Base-by-base conservation (phyloP, 768 basidiomycete species). In the Termitomyces sp. region DNA sequence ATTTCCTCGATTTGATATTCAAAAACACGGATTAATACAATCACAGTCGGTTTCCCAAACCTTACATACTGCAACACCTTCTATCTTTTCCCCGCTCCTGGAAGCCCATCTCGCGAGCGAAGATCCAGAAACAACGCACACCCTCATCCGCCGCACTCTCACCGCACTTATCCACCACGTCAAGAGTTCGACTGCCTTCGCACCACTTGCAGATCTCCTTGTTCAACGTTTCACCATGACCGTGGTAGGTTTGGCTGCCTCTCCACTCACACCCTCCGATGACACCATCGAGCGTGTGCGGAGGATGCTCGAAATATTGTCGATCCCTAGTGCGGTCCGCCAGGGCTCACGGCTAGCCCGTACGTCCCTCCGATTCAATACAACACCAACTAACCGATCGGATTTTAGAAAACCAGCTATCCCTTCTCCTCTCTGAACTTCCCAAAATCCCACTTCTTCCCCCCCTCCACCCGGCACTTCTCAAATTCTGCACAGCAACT, bases 101-200 rank as follows among this genome's bases (percentile, higher is more conserved):
- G 73, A 77, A 12, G 81, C 79, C 62, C 81, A 91, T 66, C 74
- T 91, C 20, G 68, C 72, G 0, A 71, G 57, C 3, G 70, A 76
- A 48, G 68, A 70, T 36, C 73, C 79, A 4, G 79, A 78, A 44
- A 60, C 69, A 18, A 80, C 84, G 1, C 80, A 79, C 60, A 85
- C 79, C 0, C 79, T 92, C 32, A 69, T 92, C 36, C 87, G 90
- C 9, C 85, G 93, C 38, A 76, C 89, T 1, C 74, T 94, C 2
- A 96, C 93, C 0, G 88, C 93, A 0, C 74, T 94, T 12, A 85
- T 90, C 20, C 95, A 96, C 68, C 93, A 96, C 67, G 88, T 89
- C 71, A 89, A 88, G 65, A 79, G 79, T 24, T 74, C 88, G 0
- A 86, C 89, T 24, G 82, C 87, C 53, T 93, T 90, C 69, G 69